Conservation (phyloP, 2,329 filamentous ascomycete species). For the Neocucurbitaria cava region DNA sequence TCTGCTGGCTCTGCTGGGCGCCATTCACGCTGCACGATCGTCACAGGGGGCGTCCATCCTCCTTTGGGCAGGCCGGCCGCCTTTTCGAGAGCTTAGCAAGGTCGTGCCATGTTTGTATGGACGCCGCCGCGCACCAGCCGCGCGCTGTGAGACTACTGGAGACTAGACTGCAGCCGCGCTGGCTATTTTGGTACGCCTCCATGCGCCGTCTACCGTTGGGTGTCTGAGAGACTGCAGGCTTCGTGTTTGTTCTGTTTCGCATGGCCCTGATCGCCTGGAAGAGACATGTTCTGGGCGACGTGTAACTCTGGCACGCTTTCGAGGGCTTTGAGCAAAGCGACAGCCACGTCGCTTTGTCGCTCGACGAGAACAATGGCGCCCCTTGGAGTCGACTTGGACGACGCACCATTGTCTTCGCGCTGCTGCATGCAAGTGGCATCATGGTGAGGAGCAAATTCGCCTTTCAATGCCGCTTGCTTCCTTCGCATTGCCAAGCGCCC, state of each 20-base stretch:
- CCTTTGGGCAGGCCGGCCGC: constrained; percentile 21
- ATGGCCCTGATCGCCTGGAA: constrained; percentile 12
- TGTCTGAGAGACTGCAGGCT: constrained; percentile 22
- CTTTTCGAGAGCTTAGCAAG: constrained; percentile 12
- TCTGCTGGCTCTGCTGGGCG: constrained; percentile 8
- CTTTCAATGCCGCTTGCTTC: constrained; percentile 18
- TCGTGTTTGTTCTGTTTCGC: constrained; percentile 25
- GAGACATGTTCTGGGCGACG: constrained; percentile 1
- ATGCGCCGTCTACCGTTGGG: constrained; percentile 27
- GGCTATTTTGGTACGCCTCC: constrained; percentile 32
- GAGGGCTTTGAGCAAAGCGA: neutral
- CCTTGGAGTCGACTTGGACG: neutral
- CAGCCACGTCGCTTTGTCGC: neutral
- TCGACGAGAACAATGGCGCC: neutral
- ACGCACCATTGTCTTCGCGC: constrained; percentile 1
- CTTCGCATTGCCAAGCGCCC: constrained; percentile 18
- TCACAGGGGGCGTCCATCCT: constrained; percentile 24
- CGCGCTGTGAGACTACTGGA: constrained; percentile 7
- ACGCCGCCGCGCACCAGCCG: constrained; percentile 6
- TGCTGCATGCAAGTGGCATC: constrained; percentile 21
- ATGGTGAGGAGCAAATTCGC: constrained; percentile 21
- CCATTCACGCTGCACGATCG: constrained; percentile 22
- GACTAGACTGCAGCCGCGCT: constrained; percentile 13
- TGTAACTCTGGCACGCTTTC: neutral
- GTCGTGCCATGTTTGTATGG: constrained; percentile 12